Evolutionary conservation across 225 moss, liverwort and hornwort genomes (phyloP), one percentile per base, ranked within the genome.

Genomic region (Ulota crispa): DNA sequence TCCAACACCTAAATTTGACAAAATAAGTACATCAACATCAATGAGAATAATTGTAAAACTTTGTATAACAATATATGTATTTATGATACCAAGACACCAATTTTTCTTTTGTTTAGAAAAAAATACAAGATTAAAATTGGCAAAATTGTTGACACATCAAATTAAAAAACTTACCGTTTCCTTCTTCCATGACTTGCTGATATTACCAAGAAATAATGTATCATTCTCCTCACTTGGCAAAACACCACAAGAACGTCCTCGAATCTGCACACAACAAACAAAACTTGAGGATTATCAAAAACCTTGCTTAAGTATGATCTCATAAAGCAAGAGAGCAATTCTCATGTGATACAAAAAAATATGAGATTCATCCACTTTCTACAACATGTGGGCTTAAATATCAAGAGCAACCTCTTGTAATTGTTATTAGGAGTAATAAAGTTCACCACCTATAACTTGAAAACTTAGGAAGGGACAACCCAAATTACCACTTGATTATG

Each of bases 151-250:
- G 0, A 18, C 27, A 64, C 7, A 41, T 30, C 16, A 68, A 61
- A 66, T 31, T 57, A 0, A 32, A 70, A 34, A 16, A 82, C 82
- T 64, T 42, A 89, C 91, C 21, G 1, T 65, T 80, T 89, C 89
- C 57, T 88, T 91, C 63, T 81, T 86, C 91, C 91, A 91, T 0
- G 78, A 73, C 69, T 89, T 91, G 73, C 67, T 87, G 18, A 91
- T 91, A 77, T 91, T 91, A 31, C 91, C 91, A 73, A 91, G 77
- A 64, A 91, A 91, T 19, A 91, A 83, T 10, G 91, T 91, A 62
- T 89, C 89, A 53, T 91, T 89, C 34, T 91, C 91, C 3, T 91
- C 91, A 70, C 91, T 91, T 20, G 89, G 91, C 13, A 87, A 81
- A 41, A 91, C 91, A 43, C 91, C 91, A 80, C 91, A 89, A 69